Base-by-base conservation (phyloP, 441 rosid species). In the Capsella rubella region DNA sequence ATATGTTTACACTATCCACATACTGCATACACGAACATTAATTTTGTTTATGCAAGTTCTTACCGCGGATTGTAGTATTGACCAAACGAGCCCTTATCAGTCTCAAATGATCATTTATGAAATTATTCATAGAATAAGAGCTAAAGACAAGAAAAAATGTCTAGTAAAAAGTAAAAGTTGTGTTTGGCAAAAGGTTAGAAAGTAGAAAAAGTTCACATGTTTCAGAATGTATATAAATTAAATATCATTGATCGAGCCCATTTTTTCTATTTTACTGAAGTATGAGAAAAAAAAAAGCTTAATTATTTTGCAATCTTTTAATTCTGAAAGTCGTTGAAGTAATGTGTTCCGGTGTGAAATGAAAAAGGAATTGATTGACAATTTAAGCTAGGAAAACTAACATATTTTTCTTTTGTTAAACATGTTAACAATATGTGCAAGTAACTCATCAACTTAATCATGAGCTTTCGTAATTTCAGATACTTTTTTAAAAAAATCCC, bases 371-470 rank as follows among this genome's bases (percentile, higher is more conserved):
- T 28, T 47, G 53, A 49, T 43, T 49, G 37, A 49, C 39, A 31
- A 37, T 16, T 18, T 8, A 72, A 55, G 51, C 2, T 56, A 64
- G 43, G 69, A n/a, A 72, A 31, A 31, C 31, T 21, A 21, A 21
- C 25, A 21, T 21, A 43, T 46, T 45, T 45, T 2, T 49, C 31
- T 4, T 49, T 45, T 46, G 14, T 15, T 5, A 70, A 25, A 5
- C 29, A 25, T 71, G 68, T 62, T 53, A 72, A 62, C 72, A 74
- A 39, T 29, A 51, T 67, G 45, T 58, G 67, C 78, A 66, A 74
- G 61, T 49, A 74, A 74, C 51, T 55, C 67, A 28, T 74, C 54
- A 73, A 39, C 56, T 45, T 45, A 45, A 45, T 45, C 7, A 39
- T 39, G 13, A 10, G 42, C 11, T 39, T 39, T 39, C 40, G 40